Conservation (phyloP, 768 basidiomycete species). For the Suillus fuscotomentosus region DNA sequence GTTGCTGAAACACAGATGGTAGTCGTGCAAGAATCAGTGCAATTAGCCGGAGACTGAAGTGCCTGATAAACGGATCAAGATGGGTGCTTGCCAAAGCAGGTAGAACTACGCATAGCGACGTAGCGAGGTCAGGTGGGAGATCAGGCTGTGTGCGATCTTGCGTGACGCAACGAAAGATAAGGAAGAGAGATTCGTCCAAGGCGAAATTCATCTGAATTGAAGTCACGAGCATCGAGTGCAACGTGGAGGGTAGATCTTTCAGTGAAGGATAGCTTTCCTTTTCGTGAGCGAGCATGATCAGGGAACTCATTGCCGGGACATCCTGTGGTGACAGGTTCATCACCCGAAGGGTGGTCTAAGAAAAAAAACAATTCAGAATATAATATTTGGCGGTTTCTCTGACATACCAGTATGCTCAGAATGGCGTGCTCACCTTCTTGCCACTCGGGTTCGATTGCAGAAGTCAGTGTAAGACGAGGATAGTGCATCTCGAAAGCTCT, state of each 20-base stretch:
- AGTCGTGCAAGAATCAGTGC: conserved; percentile 49
- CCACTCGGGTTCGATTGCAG: conserved; percentile 34
- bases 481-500: conserved; percentile 44
- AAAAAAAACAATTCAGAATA: not conserved
- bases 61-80: conserved; percentile 54
- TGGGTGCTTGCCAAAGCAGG: conserved; percentile 61
- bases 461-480: conserved; percentile 42
- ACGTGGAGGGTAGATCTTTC: conserved; percentile 12
- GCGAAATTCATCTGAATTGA: conserved; percentile 53
- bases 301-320: conserved; percentile 25
- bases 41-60: conserved; percentile 60
- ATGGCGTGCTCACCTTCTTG: conserved; percentile 40
- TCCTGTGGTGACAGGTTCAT: conserved; percentile 25
- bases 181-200: conserved; percentile 59
- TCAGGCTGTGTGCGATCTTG: conserved; percentile 1
- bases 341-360: conserved; percentile 30
- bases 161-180: conserved; percentile 41
- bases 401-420: conserved; percentile 39
- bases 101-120: conserved; percentile 49
- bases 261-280: conserved; percentile 11
- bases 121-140: conserved; percentile 41
- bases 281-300: conserved; percentile 25
- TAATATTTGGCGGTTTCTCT: not conserved
- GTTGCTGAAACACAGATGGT: conserved; percentile 48
- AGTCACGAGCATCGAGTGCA: conserved; percentile 44